Percentiles rank a stretch among this genome's conserved stretches.
Evolutionary conservation across 2,329 filamentous ascomycete species (phyloP).

Genomic region (Didymella lethalis): DNA sequence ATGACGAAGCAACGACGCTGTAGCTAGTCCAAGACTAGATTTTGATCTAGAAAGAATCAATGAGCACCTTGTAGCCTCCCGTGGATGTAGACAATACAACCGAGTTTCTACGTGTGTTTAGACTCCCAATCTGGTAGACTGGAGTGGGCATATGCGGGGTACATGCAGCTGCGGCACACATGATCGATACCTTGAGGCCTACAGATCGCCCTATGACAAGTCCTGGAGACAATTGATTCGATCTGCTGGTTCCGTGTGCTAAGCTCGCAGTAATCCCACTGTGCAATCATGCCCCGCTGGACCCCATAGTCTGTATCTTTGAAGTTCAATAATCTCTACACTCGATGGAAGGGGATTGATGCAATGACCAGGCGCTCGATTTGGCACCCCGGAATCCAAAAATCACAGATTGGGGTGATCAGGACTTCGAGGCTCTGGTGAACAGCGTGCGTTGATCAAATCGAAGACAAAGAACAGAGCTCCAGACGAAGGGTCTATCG

Average conservation of each 20-base stretch:
- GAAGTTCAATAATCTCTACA: background rate
- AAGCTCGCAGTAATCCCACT: background rate
- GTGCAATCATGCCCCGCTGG: background rate
- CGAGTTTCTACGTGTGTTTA: background rate
- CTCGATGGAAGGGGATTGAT: background rate
- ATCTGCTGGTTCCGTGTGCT: background rate
- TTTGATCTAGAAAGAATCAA: background rate
- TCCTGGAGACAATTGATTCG: background rate
- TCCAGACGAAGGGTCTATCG: conserved; percentile 6
- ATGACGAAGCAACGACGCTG: background rate
- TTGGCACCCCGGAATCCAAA: background rate
- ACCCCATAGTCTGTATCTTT: background rate
- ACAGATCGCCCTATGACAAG: background rate
- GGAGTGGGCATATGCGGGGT: background rate
- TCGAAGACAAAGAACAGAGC: background rate
- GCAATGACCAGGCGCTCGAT: background rate
- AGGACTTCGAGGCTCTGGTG: conserved; percentile 17
- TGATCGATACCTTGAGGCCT: background rate
- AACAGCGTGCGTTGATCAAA: background rate
- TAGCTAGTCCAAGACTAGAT: background rate
- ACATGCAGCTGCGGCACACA: background rate
- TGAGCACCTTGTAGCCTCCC: background rate
- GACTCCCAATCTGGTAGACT: background rate
- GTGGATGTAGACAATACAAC: background rate
- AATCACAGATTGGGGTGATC: conserved; percentile 4